Evolutionary conservation across 306 rosid species (phyloP), one percentile per base, ranked within the genome.

Genomic region (Sindora glabra): DNA sequence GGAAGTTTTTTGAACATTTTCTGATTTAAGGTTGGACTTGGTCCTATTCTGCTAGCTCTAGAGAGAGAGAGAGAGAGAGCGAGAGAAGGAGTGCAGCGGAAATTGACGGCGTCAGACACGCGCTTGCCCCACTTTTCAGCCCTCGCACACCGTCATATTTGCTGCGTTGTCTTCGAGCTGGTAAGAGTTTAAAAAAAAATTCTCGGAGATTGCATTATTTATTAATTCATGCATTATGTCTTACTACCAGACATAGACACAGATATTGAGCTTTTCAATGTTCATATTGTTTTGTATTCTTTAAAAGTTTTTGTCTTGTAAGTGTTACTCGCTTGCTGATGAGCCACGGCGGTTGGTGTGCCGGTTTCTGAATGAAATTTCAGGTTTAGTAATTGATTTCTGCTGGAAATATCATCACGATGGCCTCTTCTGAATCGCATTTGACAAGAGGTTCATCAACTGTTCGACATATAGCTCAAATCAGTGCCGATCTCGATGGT

Each of bases 41-140:
- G 87, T 79, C 82, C 34, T 34, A 29, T 50, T 13, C 66, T 60
- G 33, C 39, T 62, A 65, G 23, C 57, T 60, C 7, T 50, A 27
- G 27, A 11, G 33, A 33, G 1, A 8, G n/a, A n/a, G n/a, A n/a
- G n/a, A n/a, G 18, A 8, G 15, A 18, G 58, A 10, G 19, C 13
- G 24, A 26, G 70, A 59, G 57, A n/a, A n/a, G n/a, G n/a, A n/a
- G n/a, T n/a, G 21, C 22, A 48, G 63, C 16, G 22, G 51, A 10
- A 14, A 65, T 68, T 64, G 89, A 67, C 77, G 56, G 73, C 64
- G 76, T 77, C 84, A 74, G 62, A 70, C 46, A 56, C 79, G 80
- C 80, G 74, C 40, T 52, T 79, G 11, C 22, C 42, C 11, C 45
- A 63, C 58, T 59, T 70, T 32, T n/a, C n/a, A n/a, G n/a, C n/a